Conservation (phyloP, 108 stramenopile genomes). For the Pelagomonas calceolata region DNA sequence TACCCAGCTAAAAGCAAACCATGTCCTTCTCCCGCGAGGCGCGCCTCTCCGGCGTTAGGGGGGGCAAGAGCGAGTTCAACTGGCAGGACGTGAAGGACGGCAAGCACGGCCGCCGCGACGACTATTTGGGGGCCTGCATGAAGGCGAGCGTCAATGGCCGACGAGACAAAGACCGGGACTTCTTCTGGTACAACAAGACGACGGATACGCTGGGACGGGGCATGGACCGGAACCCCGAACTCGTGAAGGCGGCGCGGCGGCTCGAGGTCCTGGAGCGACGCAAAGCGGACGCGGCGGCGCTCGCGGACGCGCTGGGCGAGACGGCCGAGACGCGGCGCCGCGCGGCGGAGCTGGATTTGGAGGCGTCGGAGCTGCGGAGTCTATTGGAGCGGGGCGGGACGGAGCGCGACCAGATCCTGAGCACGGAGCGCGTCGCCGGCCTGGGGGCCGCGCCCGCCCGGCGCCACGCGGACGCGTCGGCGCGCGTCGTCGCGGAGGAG, state of each 20-base stretch:
- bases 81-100: background rate
- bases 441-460: background rate
- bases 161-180: background rate
- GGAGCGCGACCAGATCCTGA: background rate
- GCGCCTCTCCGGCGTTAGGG: background rate
- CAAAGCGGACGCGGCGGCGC: background rate
- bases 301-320: background rate
- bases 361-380: background rate
- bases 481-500: background rate
- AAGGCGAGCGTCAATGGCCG: background rate
- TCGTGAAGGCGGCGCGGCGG: background rate
- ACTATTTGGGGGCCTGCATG: background rate
- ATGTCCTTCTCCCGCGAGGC: background rate
- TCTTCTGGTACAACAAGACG: constrained; percentile 1
- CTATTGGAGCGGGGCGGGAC: background rate
- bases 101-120: background rate
- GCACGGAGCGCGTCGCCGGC: background rate
- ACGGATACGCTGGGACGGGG: background rate
- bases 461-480: background rate
- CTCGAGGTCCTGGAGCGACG: background rate
- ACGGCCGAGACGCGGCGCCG: background rate
- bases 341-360: background rate
- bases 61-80: background rate
- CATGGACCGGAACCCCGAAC: background rate
- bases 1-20: too few species aligned